Base-by-base conservation (phyloP, 345 rosid genomes). In the Populus davidiana region DNA sequence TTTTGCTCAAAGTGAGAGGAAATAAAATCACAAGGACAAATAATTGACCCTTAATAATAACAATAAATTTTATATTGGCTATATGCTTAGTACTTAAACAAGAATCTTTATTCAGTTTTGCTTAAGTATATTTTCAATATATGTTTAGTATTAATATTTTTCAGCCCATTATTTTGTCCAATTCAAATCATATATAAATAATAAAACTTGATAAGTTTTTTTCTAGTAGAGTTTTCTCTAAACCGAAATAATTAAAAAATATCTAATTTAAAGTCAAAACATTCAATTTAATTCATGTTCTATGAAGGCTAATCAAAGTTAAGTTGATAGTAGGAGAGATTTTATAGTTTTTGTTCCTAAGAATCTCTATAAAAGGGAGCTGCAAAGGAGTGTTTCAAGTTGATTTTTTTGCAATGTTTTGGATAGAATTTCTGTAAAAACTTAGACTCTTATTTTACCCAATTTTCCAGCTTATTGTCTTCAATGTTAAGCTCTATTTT, bases 1-100 rank as follows among this genome's bases (percentile, higher is more conserved):
- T 54, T 21, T 21, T 21, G 0, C 25, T 20, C 0, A 1, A 3
- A 21, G 0, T 54, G 0, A 20, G 1, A 0, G 2, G 23, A 6
- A 52, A 52, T 52, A 52, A 54, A 39, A 8, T 39, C 2, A 8
- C 0, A 2, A 39, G 11, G 0, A 39, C 2, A 39, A 39, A 33
- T 33, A 5, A 49, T 49, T 5, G 0, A 49, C 5, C 6, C 0
- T 54, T 54, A 2, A 54, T n/a, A 54, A 54, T 21, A 21, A 20
- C 61, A 54, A 54, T n/a, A 20, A 20, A 54, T 54, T 2, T 54
- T 10, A 20, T 7, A 54, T 7, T 20, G 61, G 23, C 7, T 54
- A 8, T 8, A 20, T 20, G 25, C 4, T 54, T 0, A 54, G 4
- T 7, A 18, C 9, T 7, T 54, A 0, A 7, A 8, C 1, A 21